Evolutionary conservation across 148 eudicot species (phyloP), one percentile per base, ranked within the genome.

Genomic region (Nyssa sinensis): DNA sequence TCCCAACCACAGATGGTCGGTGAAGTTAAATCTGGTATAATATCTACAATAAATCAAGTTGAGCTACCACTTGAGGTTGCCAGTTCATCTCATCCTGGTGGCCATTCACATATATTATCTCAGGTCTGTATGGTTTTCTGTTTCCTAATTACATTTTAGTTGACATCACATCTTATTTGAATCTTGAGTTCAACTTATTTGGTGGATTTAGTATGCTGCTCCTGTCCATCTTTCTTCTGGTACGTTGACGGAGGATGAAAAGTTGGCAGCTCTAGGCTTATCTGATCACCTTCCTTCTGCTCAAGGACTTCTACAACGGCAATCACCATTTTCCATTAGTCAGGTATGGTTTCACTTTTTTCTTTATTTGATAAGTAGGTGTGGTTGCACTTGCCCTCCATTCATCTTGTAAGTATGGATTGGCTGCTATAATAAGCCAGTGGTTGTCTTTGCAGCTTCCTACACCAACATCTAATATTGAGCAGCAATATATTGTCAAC

Each of bases 261-360:
- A 92, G 84, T 72, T 87, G 72, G 85, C 84, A 47, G 80, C 88
- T 72, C 75, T 90, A 58, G 87, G 89, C 34, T 85, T 94, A 72
- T 68, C 97, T 65, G 97, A 95, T 80, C 92, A 91, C 81, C 90
- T 92, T 65, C 88, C 94, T 69, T 76, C 96, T 73, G 89, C 87
- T 74, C 97, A 88, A 79, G 90, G 88, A 72, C 78, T 87, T 78
- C 67, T 88, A 47, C 95, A 83, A 75, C 81, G 87, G 70, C 97
- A 92, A 73, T 72, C 97, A 32, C 82, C 88, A 17, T 87, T 81
- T 77, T 77, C 84, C 74, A 78, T 85, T 73, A 79, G 80, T 80
- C 96, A 89, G 97, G 96, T 93, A 28, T 83, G 70, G 73, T 27
- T 66, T 21, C 21, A 53, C n/a, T n/a, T n/a, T n/a, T n/a, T n/a